phyloP scores from a whole-genome alignment of 108 stramenopile species.

The Ochromonas danica region DNA sequence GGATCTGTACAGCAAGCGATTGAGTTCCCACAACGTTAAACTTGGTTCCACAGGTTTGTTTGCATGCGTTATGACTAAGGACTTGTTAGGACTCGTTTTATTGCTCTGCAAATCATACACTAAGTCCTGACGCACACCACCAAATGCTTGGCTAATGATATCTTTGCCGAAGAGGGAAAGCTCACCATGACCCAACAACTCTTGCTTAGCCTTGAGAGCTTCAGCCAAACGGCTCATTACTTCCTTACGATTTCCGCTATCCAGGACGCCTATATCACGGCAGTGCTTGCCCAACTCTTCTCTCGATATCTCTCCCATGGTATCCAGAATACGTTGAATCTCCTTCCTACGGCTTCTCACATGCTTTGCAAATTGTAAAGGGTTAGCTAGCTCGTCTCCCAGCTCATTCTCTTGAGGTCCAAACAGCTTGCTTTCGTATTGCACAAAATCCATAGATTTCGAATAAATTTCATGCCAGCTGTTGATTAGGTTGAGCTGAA shows the following conservation, averaged over 20 bases:
- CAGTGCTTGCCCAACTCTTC: neutral
- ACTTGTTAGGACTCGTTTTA: neutral
- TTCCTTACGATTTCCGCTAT: neutral
- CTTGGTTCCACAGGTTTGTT: neutral
- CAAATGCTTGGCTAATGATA: neutral
- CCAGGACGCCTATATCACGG: neutral
- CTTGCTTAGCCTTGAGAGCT: neutral
- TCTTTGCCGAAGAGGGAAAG: conserved; percentile 9
- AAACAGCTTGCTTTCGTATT: conserved; percentile 18
- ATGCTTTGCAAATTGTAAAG: conserved; percentile 16
- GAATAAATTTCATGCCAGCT: neutral
- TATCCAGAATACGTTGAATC: neutral
- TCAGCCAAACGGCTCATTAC: neutral
- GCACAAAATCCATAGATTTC: neutral
- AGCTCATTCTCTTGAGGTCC: conserved; percentile 30
- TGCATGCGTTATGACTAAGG: neutral
- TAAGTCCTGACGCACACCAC: neutral
- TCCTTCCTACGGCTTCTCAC: neutral
- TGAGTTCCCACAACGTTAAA: conserved; percentile 30
- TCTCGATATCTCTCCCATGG: neutral
- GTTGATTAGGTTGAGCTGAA: neutral
- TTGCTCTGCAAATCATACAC: neutral
- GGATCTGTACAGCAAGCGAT: neutral
- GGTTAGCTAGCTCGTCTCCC: conserved; percentile 5
- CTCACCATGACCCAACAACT: conserved; percentile 24